Base-by-base conservation (phyloP, 331 rosid species). In the Rosa hybrid region DNA sequence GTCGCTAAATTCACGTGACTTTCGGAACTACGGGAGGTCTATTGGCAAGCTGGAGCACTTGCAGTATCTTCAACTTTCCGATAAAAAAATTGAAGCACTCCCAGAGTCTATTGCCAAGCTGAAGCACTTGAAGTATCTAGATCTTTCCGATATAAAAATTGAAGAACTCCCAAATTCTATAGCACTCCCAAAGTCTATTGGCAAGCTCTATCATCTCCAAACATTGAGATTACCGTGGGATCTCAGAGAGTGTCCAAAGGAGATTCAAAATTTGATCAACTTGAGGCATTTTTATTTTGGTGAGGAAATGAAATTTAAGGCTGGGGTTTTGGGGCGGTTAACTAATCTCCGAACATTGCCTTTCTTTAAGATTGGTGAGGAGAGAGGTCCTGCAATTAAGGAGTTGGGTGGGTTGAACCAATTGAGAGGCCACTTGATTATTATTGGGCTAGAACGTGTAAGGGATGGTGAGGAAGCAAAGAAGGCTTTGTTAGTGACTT, bases 141-240 rank as follows among this genome's bases (percentile, higher is more conserved):
- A 34, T 34, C 4, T 34, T 27, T 72, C 62, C 2, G 0, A 2
- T 0, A 49, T 45, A 14, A 0, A 4, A 8, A 25, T 72, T 3
- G 4, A 8, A 16, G 10, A 4, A 27, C 25, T 72, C 25, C 62
- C 76, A 13, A 49, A 27, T 3, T 72, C 62, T 49, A 72, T 50
- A n/a, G 10, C 9, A 27, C 25, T 72, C 25, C 62, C 76, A 13
- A 49, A 27, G 7, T 72, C 62, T 49, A 72, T 50, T 72, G 45
- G 60, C 4, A 72, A 49, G 45, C 76, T 72, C 17, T 72, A 49
- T 17, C 49, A 72, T 27, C 44, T 72, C 12, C 46, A 72, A n/a
- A 72, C 76, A 1, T 25, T 50, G 39, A 72, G 46, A 49, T 6
- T 72, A 14, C 1, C 14, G 30, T 1, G 1, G 3, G 0, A 12